Conservation (phyloP, 345 rosid genomes). For the Hibiscus trionum region DNA sequence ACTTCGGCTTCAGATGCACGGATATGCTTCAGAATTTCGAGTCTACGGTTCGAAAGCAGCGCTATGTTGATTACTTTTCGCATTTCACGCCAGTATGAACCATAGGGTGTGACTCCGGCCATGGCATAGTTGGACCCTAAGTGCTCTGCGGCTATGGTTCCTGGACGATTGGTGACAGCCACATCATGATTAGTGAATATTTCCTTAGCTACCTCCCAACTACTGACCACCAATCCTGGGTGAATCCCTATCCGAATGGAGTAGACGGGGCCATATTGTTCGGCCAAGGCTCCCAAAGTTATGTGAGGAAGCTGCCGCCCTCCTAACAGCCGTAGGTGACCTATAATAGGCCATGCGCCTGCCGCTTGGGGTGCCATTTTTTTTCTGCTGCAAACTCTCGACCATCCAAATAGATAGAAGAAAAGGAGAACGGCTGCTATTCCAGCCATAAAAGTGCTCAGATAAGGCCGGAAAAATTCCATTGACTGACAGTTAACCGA, state of each 20-base stretch:
- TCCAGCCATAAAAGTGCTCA: neutral
- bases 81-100: slow-evolving; percentile 31
- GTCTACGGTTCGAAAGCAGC: slow-evolving; percentile 24
- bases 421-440: neutral
- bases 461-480: neutral
- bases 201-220: slow-evolving; percentile 29
- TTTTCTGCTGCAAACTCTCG: neutral
- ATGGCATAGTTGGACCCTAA: slow-evolving; percentile 23
- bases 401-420: neutral
- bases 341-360: slow-evolving; percentile 9
- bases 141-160: slow-evolving; percentile 1
- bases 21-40: slow-evolving; percentile 24
- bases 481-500: neutral
- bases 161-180: slow-evolving; percentile 25
- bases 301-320: slow-evolving; percentile 22
- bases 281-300: slow-evolving; percentile 26
- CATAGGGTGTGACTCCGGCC: slow-evolving; percentile 24
- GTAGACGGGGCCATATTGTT: slow-evolving; percentile 35
- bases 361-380: slow-evolving; percentile 5
- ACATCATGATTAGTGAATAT: slow-evolving; percentile 29
- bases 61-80: slow-evolving; percentile 20
- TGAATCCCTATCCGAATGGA: slow-evolving; percentile 27
- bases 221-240: slow-evolving; percentile 31
- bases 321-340: slow-evolving; percentile 5
- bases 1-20: slow-evolving; percentile 13